Evolutionary conservation across 1,139 yeast genomes (phyloP).

Genomic region (Sugiyamaella sp.): DNA sequence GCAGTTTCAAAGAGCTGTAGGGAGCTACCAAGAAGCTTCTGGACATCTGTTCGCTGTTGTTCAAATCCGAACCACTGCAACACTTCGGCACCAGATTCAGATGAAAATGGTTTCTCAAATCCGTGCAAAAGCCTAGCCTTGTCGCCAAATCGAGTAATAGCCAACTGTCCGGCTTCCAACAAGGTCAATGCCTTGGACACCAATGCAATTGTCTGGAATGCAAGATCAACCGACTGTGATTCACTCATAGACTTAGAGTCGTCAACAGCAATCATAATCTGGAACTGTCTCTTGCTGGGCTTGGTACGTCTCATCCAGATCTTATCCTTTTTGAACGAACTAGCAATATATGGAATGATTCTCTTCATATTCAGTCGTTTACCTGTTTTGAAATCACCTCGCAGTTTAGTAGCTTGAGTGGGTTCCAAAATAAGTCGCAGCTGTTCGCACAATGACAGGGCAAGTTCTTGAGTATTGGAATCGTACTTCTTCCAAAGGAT

Average conservation of each 20-base stretch:
- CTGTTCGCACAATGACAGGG: constrained; percentile 90
- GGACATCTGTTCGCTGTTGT: constrained; percentile 84
- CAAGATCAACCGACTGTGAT: constrained; percentile 83
- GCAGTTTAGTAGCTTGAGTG: constrained; percentile 87
- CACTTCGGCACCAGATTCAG: constrained; percentile 79
- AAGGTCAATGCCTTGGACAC: constrained; percentile 94
- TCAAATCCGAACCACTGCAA: constrained; percentile 92
- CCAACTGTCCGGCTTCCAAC: constrained; percentile 90
- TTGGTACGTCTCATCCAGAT: constrained; percentile 98
- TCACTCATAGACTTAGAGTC: constrained; percentile 98
- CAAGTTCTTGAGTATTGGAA: constrained; percentile 78
- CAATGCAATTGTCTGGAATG: constrained; percentile 91
- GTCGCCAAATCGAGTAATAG: constrained; percentile 91
- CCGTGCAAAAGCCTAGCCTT: constrained; percentile 84
- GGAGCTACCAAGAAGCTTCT: constrained; percentile 69
- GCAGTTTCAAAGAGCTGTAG: constrained; percentile 76
- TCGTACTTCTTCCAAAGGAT: constrained; percentile 84
- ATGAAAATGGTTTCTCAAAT: constrained; percentile 80
- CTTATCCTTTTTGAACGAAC: constrained; percentile 96
- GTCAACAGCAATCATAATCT: constrained; percentile 96
- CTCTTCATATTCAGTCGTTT: constrained; percentile 96
- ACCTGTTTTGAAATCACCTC: constrained; percentile 97
- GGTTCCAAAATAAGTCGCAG: constrained; percentile 92
- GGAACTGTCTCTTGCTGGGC: constrained; percentile 96
- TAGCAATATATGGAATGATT: constrained; percentile 96